Evolutionary conservation across 257 asterid genomes (phyloP).

Genomic region (Jaltomata sinuosa): DNA sequence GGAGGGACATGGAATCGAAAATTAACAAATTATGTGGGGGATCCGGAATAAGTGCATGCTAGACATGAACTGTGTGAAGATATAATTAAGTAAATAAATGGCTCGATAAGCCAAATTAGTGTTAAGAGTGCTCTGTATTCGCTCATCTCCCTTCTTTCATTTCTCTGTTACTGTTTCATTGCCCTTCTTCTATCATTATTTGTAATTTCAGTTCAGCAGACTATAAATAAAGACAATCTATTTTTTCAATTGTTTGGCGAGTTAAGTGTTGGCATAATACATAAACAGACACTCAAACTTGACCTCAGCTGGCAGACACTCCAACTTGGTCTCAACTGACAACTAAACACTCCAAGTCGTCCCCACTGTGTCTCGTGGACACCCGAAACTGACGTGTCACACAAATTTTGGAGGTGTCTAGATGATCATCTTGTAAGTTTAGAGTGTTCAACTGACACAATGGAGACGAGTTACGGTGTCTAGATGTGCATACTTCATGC

Average conservation of each 20-base stretch:
- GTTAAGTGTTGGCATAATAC: background rate
- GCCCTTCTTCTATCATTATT: background rate
- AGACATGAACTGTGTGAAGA: background rate
- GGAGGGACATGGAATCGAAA: background rate
- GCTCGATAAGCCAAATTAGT: background rate
- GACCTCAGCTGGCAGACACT: background rate
- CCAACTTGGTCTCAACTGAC: background rate
- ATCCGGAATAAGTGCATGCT: background rate
- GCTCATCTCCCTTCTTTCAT: background rate
- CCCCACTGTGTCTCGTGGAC: background rate
- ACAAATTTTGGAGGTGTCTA: background rate
- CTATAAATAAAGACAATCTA: background rate
- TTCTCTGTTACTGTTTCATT: background rate
- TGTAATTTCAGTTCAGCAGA: background rate
- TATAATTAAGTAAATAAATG: background rate
- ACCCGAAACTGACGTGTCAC: fast-evolving
- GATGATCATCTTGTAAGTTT: background rate
- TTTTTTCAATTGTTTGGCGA: background rate
- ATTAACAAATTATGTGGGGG: background rate
- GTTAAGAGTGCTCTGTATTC: background rate
- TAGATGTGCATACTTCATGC: background rate
- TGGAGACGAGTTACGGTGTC: background rate
- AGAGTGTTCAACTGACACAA: background rate
- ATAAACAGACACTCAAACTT: background rate
- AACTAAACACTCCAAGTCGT: background rate